These are phyloP conservation scores for Novakomyces olei DNA, from an alignment of 805 yeast species.

Conservation along the genomic window DNA sequence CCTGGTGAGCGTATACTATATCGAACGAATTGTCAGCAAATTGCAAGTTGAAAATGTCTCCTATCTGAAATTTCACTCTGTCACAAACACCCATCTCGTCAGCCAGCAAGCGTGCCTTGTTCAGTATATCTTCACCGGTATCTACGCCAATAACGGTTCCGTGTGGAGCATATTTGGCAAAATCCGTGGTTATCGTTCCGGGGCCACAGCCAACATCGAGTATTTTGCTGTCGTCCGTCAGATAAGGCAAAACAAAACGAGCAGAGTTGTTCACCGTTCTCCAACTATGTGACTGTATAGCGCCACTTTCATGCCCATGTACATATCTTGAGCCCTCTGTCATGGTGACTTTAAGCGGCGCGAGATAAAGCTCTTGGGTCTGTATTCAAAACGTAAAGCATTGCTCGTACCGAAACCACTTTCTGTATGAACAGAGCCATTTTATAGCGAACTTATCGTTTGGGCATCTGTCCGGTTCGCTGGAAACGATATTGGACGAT, in stretches of 20 bases:
- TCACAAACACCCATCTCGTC: constrained; percentile 3
- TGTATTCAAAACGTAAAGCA: too few species aligned
- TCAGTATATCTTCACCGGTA: constrained; percentile 15
- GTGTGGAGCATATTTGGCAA: constrained; percentile 15
- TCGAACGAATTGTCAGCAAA: constrained; percentile 20
- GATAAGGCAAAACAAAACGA: constrained; percentile 13
- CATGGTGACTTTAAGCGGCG: too few species aligned
- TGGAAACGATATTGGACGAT: too few species aligned
- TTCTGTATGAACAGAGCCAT: too few species aligned
- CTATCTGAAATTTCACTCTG: constrained; percentile 11
- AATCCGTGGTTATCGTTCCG: constrained; percentile 20
- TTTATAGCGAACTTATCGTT: too few species aligned
- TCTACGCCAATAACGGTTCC: constrained; percentile 18
- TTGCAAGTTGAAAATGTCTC: constrained; percentile 16
- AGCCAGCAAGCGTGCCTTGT: constrained; percentile 12
- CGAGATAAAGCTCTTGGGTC: too few species aligned
- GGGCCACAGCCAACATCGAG: constrained; percentile 26
- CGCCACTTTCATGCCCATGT: constrained; percentile 12
- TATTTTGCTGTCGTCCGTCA: constrained; percentile 14
- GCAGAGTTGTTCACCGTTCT: constrained; percentile 17
- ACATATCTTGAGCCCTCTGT: too few species aligned
- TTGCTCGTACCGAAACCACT: too few species aligned
- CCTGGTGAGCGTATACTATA: constrained; percentile 21
- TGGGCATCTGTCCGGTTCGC: too few species aligned
- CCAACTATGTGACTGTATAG: constrained; percentile 17